These are phyloP conservation scores for Tuber umbilicatum DNA, from an alignment of 495 filamentous ascomycete species.

Conservation along the genomic window DNA sequence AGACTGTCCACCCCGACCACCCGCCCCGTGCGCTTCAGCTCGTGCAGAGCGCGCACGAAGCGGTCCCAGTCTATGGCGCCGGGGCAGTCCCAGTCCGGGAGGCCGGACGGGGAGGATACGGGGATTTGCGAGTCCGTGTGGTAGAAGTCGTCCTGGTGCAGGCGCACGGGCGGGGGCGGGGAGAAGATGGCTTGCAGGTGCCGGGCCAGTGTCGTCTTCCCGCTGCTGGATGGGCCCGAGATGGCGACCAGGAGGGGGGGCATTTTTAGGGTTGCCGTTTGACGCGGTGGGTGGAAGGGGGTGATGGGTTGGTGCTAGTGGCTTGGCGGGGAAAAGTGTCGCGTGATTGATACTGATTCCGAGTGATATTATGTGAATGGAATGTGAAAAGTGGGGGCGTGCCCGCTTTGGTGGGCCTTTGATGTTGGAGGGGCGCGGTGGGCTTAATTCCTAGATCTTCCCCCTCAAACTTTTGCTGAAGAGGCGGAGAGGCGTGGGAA, in stretches of 20 bases:
- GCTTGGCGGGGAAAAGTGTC: neutral
- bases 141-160: conserved; percentile 95
- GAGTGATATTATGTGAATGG: neutral
- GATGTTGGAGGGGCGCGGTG: no score
- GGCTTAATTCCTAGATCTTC: neutral
- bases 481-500: neutral
- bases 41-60: conserved; percentile 54
- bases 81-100: conserved; percentile 83
- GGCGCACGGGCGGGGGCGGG: conserved; percentile 30
- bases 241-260: conserved; percentile 59
- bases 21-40: conserved; percentile 59
- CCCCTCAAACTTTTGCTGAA: neutral
- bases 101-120: conserved; percentile 46
- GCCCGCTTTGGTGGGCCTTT: no score
- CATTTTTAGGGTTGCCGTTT: neutral
- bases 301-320: neutral
- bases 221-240: conserved; percentile 68
- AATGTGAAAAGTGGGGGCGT: no score
- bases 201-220: conserved; percentile 73
- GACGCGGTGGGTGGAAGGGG: no score
- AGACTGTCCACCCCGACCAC: conserved; percentile 62
- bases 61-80: conserved; percentile 62
- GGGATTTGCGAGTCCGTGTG: conserved; percentile 64
- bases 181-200: conserved; percentile 67
- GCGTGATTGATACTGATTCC: neutral